phyloP scores from a whole-genome alignment of 1,139 yeast genomes.

The Suhomyces taliae region DNA sequence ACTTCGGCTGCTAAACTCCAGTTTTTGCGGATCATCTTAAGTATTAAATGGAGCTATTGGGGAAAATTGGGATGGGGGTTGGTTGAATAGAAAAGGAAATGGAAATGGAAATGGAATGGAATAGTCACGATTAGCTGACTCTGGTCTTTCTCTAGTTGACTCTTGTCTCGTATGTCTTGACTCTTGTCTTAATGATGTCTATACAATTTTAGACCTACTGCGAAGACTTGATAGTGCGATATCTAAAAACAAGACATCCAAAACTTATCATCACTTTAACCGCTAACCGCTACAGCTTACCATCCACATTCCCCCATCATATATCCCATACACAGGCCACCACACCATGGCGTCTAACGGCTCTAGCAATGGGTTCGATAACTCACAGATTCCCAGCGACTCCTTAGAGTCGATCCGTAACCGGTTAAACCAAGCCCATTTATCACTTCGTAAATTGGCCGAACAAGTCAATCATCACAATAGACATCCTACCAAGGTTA shows the following conservation, averaged over 20 bases:
- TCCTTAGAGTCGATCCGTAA: slow-evolving; percentile 45
- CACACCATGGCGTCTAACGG: slow-evolving; percentile 3
- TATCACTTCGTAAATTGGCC: slow-evolving; percentile 43
- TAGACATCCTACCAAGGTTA: slow-evolving; percentile 39
- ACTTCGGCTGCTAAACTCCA: slow-evolving; percentile 46
- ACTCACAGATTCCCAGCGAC: slow-evolving; percentile 36
- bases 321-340: neutral
- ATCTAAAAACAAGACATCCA: too few relatives aligned
- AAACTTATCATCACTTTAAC: neutral
- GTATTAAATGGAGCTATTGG: neutral
- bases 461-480: slow-evolving; percentile 45
- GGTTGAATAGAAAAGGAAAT: too few relatives aligned
- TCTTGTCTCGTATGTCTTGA: too few relatives aligned
- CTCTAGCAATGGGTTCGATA: slow-evolving; percentile 15
- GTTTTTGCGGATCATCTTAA: slow-evolving; percentile 41
- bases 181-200: too few relatives aligned
- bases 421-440: slow-evolving; percentile 45
- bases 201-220: too few relatives aligned
- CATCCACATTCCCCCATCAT: neutral
- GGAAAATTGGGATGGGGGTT: too few relatives aligned
- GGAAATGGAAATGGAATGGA: too few relatives aligned
- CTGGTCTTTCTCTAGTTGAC: too few relatives aligned
- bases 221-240: too few relatives aligned
- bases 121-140: too few relatives aligned
- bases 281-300: neutral